Conservation (phyloP, 129 eudicot genomes). For the Pseudognaphalium luteoalbum region DNA sequence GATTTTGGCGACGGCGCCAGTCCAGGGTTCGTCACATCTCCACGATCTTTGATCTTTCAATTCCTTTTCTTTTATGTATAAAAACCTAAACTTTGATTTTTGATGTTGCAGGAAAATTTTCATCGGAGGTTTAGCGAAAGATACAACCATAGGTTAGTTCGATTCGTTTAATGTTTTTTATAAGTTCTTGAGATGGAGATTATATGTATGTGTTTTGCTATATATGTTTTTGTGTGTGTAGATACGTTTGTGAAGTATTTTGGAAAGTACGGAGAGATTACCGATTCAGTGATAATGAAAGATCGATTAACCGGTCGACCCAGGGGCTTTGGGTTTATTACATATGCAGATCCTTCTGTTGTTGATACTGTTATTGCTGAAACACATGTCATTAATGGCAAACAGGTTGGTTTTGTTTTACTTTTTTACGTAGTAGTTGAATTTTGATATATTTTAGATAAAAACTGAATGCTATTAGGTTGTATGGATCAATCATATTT, state of each 20-base stretch:
- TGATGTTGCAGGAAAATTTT: slow-evolving; percentile 69
- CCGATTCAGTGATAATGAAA: slow-evolving; percentile 92
- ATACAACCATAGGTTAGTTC: slow-evolving; percentile 64
- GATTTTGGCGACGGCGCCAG: slow-evolving; percentile 87
- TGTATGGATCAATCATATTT: slow-evolving; percentile 3
- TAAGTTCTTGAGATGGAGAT: background rate
- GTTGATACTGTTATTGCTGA: slow-evolving; percentile 83
- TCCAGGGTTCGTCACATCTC: slow-evolving; percentile 63
- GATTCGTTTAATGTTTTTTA: background rate
- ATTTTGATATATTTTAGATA: background rate
- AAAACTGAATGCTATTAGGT: background rate
- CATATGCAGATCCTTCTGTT: slow-evolving; percentile 83
- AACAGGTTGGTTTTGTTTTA: slow-evolving; percentile 49
- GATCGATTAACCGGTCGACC: slow-evolving; percentile 83
- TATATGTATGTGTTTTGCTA: background rate
- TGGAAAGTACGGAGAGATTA: slow-evolving; percentile 87
- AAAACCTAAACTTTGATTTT: slow-evolving; percentile 1
- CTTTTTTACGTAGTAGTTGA: background rate
- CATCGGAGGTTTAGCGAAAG: slow-evolving; percentile 86
- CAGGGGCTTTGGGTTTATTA: slow-evolving; percentile 90
- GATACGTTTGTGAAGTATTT: slow-evolving; percentile 79
- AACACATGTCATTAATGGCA: slow-evolving; percentile 76
- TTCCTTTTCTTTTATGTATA: background rate
- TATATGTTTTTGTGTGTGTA: slow-evolving; percentile 9
- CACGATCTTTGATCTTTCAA: background rate